phyloP scores from a whole-genome alignment of 1,284 basidiomycete genomes.

The Apiotrichum montevideense region DNA sequence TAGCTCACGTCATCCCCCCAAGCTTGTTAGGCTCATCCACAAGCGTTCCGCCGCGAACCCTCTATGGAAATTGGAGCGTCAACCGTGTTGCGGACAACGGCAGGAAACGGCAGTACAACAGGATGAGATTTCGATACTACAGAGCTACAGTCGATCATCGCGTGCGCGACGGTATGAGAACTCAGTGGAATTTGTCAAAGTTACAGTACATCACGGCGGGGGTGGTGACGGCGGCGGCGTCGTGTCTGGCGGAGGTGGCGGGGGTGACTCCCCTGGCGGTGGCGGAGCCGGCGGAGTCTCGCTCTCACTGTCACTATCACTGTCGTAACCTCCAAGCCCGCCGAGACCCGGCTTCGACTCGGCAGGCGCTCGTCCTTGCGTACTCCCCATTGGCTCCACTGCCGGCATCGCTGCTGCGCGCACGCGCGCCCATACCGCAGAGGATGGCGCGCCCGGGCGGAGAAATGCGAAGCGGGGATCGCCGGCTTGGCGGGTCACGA shows the following conservation, averaged over 20 bases:
- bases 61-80: too few species aligned
- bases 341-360: constrained; percentile 9
- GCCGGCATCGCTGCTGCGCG: not conserved
- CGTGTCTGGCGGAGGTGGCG: not conserved
- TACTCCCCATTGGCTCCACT: not conserved
- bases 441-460: constrained; percentile 58
- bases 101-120: too few species aligned
- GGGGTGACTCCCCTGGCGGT: constrained; percentile 3
- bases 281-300: constrained; percentile 2
- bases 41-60: too few species aligned
- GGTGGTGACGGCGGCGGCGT: too few species aligned
- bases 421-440: constrained; percentile 53
- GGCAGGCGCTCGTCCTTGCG: not conserved
- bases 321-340: constrained; percentile 43
- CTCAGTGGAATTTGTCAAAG: too few species aligned
- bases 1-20: too few species aligned
- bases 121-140: too few species aligned
- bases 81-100: too few species aligned
- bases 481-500: constrained; percentile 70
- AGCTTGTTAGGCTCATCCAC: too few species aligned
- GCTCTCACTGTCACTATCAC: constrained; percentile 24
- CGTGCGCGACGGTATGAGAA: too few species aligned
- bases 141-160: too few species aligned
- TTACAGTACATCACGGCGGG: too few species aligned
- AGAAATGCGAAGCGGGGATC: constrained; percentile 70